Evolutionary conservation across 2,329 filamentous ascomycete genomes (phyloP).

Genomic region (Thyridium curvatum): DNA sequence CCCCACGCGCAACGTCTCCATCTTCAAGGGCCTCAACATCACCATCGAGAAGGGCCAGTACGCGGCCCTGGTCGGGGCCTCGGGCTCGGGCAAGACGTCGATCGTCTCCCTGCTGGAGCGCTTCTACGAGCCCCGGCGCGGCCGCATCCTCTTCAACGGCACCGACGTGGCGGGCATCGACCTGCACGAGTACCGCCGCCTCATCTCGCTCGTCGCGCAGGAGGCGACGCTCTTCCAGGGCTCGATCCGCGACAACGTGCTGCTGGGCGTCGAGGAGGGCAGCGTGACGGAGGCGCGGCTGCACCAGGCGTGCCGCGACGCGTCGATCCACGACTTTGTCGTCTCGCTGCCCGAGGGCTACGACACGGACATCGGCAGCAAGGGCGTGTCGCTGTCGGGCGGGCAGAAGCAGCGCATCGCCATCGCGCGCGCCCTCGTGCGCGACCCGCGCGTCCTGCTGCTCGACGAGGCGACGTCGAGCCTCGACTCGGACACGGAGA

Average conservation of each 20-base stretch:
- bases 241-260: constrained; percentile 63
- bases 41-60: constrained; percentile 64
- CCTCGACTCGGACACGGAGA: constrained; percentile 53
- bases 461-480: constrained; percentile 55
- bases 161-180: constrained; percentile 53
- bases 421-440: constrained; percentile 48
- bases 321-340: constrained; percentile 68
- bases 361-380: constrained; percentile 59
- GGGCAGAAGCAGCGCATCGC: constrained; percentile 51
- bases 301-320: constrained; percentile 49
- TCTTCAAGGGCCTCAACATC: constrained; percentile 57
- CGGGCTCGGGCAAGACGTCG: constrained; percentile 64
- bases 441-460: constrained; percentile 45
- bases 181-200: constrained; percentile 54
- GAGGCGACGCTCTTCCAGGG: constrained; percentile 68
- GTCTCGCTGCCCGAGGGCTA: constrained; percentile 61
- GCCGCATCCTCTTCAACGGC: constrained; percentile 59
- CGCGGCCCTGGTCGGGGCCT: constrained; percentile 63
- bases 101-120: constrained; percentile 60
- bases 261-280: constrained; percentile 52
- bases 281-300: constrained; percentile 45
- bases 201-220: constrained; percentile 67
- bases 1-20: constrained; percentile 47
- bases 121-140: constrained; percentile 64
- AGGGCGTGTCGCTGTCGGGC: constrained; percentile 54